phyloP scores from a whole-genome alignment of 257 asterid species.

The Cynanchum wilfordii region DNA sequence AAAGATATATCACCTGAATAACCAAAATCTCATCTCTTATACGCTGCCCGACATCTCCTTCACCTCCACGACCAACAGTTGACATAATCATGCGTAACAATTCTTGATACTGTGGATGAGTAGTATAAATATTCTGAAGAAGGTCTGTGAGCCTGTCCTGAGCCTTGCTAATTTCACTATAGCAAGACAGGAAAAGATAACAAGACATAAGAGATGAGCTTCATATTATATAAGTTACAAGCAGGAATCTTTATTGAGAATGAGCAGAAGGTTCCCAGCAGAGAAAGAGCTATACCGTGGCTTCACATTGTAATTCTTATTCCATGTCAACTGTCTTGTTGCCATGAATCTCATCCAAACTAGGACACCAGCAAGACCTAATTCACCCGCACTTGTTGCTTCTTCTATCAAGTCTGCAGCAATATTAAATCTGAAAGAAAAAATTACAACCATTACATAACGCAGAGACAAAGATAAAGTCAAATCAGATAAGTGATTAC shows the following conservation, averaged over 20 bases:
- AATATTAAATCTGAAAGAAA: slow-evolving; percentile 71
- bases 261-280: neutral
- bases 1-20: slow-evolving; percentile 56
- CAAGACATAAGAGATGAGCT: neutral
- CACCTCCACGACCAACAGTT: slow-evolving; percentile 99
- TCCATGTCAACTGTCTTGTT: slow-evolving; percentile 95
- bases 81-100: slow-evolving; percentile 85
- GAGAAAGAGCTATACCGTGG: slow-evolving; percentile 62
- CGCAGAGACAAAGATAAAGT: neutral
- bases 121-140: slow-evolving; percentile 60
- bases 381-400: slow-evolving; percentile 70
- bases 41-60: slow-evolving; percentile 99
- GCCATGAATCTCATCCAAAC: slow-evolving; percentile 99
- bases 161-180: slow-evolving; percentile 95
- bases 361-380: slow-evolving; percentile 88
- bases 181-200: slow-evolving; percentile 21
- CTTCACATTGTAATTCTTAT: slow-evolving; percentile 95
- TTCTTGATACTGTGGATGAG: slow-evolving; percentile 67
- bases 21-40: slow-evolving; percentile 97
- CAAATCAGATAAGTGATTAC: neutral
- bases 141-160: slow-evolving; percentile 95
- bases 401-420: slow-evolving; percentile 89
- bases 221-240: neutral
- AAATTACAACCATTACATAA: neutral
- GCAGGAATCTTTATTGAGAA: slow-evolving; percentile 1